phyloP scores from a whole-genome alignment of 2,329 filamentous ascomycete genomes.

The Cadophora luteo-olivacea region DNA sequence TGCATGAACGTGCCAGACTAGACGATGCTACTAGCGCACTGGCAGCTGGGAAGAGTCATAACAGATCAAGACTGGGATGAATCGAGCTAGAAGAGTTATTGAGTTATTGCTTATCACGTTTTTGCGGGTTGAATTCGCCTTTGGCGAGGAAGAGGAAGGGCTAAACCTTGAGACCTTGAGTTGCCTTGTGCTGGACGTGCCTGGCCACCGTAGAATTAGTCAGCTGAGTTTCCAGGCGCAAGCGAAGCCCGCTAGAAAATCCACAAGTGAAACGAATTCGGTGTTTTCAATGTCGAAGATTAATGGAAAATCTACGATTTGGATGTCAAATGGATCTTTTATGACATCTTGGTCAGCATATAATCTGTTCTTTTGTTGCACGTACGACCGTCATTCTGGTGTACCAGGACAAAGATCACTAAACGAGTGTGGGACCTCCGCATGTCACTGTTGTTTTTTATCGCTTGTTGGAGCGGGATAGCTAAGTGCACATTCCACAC shows the following conservation, averaged over 20 bases:
- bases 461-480: background rate
- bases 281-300: no score
- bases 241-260: background rate
- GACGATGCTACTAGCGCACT: background rate
- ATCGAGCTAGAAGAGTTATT: background rate
- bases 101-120: background rate
- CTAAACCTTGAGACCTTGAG: no score
- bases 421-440: no score
- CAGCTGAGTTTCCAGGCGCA: background rate
- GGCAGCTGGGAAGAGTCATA: background rate
- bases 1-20: background rate
- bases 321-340: no score
- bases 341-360: no score
- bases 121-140: background rate
- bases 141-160: background rate
- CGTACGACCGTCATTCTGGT: no score
- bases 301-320: no score
- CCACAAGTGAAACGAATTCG: no score
- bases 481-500: background rate
- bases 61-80: background rate
- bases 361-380: no score
- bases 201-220: constrained; percentile 13
- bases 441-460: background rate
- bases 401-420: no score
- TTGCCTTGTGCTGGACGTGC: background rate